Conservation (phyloP, 257 asterid species). For the Ballota nigra region DNA sequence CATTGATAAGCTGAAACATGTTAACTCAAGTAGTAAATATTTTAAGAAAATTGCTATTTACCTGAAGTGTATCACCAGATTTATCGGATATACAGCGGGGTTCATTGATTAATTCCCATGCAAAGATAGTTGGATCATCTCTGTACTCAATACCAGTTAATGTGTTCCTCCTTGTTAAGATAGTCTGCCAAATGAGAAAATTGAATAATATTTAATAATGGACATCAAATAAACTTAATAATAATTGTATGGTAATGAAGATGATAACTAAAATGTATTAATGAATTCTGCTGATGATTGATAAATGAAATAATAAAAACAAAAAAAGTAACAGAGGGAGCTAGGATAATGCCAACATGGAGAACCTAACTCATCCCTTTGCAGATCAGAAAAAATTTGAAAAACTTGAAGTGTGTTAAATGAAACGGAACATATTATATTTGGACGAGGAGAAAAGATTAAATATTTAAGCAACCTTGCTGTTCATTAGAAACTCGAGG, state of each 20-base stretch:
- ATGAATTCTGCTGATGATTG: background rate
- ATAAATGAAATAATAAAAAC: background rate
- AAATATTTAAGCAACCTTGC: background rate
- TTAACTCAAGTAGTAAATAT: background rate
- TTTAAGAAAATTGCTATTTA: conserved; percentile 24
- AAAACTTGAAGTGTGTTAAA: background rate
- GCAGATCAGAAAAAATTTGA: background rate
- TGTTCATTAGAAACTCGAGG: background rate
- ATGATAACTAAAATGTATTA: background rate
- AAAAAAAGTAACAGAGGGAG: background rate
- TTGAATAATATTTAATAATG: background rate
- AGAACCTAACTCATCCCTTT: background rate
- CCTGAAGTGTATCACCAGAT: conserved; percentile 98
- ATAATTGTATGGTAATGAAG: background rate
- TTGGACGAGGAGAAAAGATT: background rate
- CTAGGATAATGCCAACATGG: background rate
- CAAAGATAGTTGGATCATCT: conserved; percentile 91
- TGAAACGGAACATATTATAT: background rate
- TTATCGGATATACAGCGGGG: conserved; percentile 90
- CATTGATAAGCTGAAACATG: background rate
- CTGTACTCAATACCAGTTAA: conserved; percentile 80
- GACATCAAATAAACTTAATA: background rate
- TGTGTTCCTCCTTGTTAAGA: conserved; percentile 86
- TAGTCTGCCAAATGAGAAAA: conserved; percentile 50
- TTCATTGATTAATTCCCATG: conserved; percentile 96